phyloP scores from a whole-genome alignment of 2,329 filamentous ascomycete species.

The Shiraia bambusicola region DNA sequence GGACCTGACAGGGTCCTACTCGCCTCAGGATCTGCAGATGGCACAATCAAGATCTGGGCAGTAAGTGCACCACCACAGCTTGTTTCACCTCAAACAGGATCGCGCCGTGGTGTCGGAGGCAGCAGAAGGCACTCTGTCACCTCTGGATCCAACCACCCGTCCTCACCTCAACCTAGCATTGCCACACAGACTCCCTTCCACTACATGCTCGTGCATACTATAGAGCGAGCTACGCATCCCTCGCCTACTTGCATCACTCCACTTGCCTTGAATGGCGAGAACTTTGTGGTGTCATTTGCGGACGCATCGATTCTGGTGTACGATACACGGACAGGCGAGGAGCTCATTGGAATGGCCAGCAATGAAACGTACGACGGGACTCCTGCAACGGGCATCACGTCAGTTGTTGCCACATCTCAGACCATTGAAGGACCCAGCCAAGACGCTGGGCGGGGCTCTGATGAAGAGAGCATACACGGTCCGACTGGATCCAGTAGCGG shows the following conservation, averaged over 20 bases:
- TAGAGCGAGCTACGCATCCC: constrained; percentile 67
- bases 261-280: constrained; percentile 76
- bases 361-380: constrained; percentile 91
- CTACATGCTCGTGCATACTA: constrained; percentile 84
- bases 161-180: constrained; percentile 82
- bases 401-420: constrained; percentile 82
- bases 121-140: constrained; percentile 90
- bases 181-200: constrained; percentile 85
- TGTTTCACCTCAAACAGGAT: constrained; percentile 74
- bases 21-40: constrained; percentile 89
- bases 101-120: constrained; percentile 68
- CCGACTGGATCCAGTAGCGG: constrained; percentile 81
- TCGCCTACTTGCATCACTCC: constrained; percentile 93
- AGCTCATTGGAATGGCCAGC: constrained; percentile 90
- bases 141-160: constrained; percentile 88
- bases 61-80: constrained; percentile 87
- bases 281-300: constrained; percentile 89
- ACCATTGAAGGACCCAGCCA: constrained; percentile 71
- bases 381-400: constrained; percentile 79
- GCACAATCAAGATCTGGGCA: constrained; percentile 89
- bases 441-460: constrained; percentile 62
- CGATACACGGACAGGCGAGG: constrained; percentile 87
- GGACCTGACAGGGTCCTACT: constrained; percentile 82
- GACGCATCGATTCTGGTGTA: constrained; percentile 90
- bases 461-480: constrained; percentile 76